Evolutionary conservation across 345 rosid genomes (phyloP).

Genomic region (Syzygium grande): DNA sequence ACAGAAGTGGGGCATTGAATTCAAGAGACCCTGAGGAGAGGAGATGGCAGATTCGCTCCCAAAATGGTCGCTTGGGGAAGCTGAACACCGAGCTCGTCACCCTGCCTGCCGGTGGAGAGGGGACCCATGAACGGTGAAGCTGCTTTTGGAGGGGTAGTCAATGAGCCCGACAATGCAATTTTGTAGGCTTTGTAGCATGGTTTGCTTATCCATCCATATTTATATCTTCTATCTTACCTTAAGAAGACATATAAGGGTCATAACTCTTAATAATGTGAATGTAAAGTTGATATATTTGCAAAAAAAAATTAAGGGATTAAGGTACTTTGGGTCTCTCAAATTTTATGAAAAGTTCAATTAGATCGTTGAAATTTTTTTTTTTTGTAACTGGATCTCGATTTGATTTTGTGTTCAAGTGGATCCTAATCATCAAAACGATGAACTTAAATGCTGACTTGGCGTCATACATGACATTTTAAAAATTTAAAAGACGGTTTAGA

Average conservation of each 20-base stretch:
- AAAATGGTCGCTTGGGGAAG: neutral
- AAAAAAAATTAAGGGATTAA: accelerated
- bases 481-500: too few relatives aligned
- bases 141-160: neutral
- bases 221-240: neutral
- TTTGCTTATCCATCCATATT: accelerated
- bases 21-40: neutral
- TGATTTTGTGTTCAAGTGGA: accelerated
- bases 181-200: neutral
- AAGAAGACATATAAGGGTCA: neutral
- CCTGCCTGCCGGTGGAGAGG: neutral
- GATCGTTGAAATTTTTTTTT: accelerated
- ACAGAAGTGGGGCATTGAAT: neutral
- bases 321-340: neutral
- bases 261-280: neutral
- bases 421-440: accelerated
- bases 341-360: accelerated
- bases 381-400: accelerated
- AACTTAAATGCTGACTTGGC: accelerated
- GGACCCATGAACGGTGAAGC: neutral
- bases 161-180: neutral
- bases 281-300: neutral
- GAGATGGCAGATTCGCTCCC: neutral
- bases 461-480: accelerated
- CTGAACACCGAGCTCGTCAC: neutral